phyloP scores from a whole-genome alignment of 805 yeast species.

The Spathaspora sp. region DNA sequence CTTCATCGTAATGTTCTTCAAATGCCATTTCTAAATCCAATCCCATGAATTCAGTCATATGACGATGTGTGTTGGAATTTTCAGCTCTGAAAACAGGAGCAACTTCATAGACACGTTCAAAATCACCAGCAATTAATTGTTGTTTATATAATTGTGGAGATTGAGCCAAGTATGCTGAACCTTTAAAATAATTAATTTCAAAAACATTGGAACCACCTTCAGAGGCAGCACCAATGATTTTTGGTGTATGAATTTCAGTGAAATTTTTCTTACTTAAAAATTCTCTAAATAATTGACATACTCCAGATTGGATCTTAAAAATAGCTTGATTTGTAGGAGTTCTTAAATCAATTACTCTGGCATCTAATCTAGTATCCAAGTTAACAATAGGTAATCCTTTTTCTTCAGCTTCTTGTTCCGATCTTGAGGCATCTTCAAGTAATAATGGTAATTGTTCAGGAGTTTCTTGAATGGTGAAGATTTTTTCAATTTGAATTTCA shows the following conservation, averaged over 20 bases:
- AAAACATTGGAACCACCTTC: slow-evolving; percentile 99
- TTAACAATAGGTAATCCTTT: slow-evolving; percentile 90
- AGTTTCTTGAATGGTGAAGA: slow-evolving; percentile 78
- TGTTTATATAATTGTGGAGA: slow-evolving; percentile 98
- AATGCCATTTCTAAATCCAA: slow-evolving; percentile 97
- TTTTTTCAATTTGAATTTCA: slow-evolving; percentile 74
- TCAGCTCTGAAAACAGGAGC: slow-evolving; percentile 99
- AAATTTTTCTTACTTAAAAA: slow-evolving; percentile 66
- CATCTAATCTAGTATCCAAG: slow-evolving; percentile 92
- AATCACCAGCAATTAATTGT: slow-evolving; percentile 96
- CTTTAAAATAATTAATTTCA: slow-evolving; percentile 88
- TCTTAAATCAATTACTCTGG: slow-evolving; percentile 94
- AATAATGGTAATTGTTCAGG: slow-evolving; percentile 91
- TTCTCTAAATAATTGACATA: slow-evolving; percentile 84
- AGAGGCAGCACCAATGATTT: slow-evolving; percentile 89
- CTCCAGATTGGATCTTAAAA: slow-evolving; percentile 90
- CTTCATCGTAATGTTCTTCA: slow-evolving; percentile 98
- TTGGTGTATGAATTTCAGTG: slow-evolving; percentile 94
- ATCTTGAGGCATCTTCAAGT: slow-evolving; percentile 94
- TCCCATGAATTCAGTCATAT: slow-evolving; percentile 97
- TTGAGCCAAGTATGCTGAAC: slow-evolving; percentile 92
- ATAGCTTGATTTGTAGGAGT: slow-evolving; percentile 97
- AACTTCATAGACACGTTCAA: slow-evolving; percentile 91
- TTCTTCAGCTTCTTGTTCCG: slow-evolving; percentile 91
- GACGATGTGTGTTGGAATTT: slow-evolving; percentile 98